Base-by-base conservation (phyloP, 768 basidiomycete genomes). In the Leccinum barrowsii region DNA sequence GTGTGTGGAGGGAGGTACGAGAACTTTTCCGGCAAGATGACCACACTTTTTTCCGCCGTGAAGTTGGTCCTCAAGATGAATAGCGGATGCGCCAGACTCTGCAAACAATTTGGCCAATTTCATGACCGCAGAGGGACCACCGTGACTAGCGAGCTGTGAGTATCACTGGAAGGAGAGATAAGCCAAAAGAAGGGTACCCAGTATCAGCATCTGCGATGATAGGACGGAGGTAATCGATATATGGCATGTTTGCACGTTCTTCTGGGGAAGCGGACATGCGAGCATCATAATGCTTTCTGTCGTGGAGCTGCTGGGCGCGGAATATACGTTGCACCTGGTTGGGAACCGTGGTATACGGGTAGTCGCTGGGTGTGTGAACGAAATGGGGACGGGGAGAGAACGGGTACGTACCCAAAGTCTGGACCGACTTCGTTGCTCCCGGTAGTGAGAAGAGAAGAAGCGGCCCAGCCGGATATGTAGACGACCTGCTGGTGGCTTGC, bases 1-100 rank as follows among this genome's bases (percentile, higher is more conserved):
- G 67, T 95, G 94, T 13, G 92, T 89, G 17, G 89, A 89, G 10
- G 90, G 85, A 12, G 95, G 95, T 3, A 97, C 94, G 56, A 98
- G 81, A 24, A 96, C 92, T 73, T 97, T 96, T 54, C 94, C 94
- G 13, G 87, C 88, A 67, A 94, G 79, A 77, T 94, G 92, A 26
- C 93, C 92, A 70, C 92, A 93, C 83, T 97, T 95, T 77, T 97
- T 97, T 26, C 92, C 92, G 30, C 95, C 95, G 62, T 95, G 92
- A 7, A 96, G 79, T 70, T 96, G 93, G 73, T 98, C 95, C 70
- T 98, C 95, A 21, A 97, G 73, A 72, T 98, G 95, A 51, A 98
- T 89, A 15, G 82, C 95, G 8, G 94, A 83, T 13, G 92, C 90
- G 24, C 95, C 94, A 54, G 90, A 89, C 77, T 97, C 95, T n/a